Percentiles rank a stretch among this genome's conserved stretches.
phyloP scores from a whole-genome alignment of 2,329 filamentous ascomycete species.

The Sporothrix pseudoabietina region DNA sequence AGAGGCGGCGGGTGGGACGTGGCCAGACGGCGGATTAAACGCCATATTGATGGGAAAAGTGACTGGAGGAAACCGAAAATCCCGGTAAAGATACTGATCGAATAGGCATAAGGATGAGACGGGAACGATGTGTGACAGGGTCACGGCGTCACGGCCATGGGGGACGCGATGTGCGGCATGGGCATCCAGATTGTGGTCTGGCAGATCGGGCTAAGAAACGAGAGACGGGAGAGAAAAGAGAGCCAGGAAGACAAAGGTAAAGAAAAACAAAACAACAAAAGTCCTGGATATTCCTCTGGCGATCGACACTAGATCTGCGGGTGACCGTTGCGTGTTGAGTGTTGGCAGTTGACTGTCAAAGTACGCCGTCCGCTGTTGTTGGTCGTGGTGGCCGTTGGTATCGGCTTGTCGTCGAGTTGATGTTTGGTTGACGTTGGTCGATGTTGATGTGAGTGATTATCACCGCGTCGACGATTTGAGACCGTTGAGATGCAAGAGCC shows the following conservation, averaged over 20 bases:
- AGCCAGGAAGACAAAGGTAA: background rate
- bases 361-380: background rate
- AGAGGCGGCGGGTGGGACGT: background rate
- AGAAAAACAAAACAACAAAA: background rate
- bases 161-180: background rate
- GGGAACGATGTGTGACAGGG: background rate
- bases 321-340: background rate
- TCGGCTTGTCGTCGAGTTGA: background rate
- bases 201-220: background rate
- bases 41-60: background rate
- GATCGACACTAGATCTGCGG: conserved; percentile 10
- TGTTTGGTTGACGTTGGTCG: background rate
- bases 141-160: conserved; percentile 6
- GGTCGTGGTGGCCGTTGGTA: background rate
- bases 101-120: background rate
- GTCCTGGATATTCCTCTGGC: background rate
- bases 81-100: background rate
- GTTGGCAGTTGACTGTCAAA: background rate
- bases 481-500: background rate
- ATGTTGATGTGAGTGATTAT: background rate
- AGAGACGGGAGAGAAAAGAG: background rate
- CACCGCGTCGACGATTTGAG: background rate
- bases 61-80: background rate
- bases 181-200: background rate
- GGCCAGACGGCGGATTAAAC: background rate